phyloP scores from a whole-genome alignment of 2,329 filamentous ascomycete species.

The Aspergillus ruber region DNA sequence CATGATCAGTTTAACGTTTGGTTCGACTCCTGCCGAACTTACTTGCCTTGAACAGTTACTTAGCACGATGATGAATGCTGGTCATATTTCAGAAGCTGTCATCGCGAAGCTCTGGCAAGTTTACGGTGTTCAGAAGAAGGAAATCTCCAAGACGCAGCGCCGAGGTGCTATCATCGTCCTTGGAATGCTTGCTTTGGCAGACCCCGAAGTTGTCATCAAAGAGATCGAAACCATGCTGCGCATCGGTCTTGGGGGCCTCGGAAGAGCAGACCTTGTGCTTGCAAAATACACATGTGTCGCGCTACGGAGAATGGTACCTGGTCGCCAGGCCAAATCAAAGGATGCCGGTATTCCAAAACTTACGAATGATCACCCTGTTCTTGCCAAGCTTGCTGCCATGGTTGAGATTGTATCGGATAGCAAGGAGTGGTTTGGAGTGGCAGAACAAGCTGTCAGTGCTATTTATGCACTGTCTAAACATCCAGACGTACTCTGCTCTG shows the following conservation, averaged over 20 bases:
- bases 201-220: conserved; percentile 84
- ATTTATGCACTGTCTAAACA: conserved; percentile 94
- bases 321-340: conserved; percentile 71
- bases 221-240: conserved; percentile 93
- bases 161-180: conserved; percentile 92
- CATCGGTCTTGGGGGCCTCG: conserved; percentile 76
- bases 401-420: conserved; percentile 79
- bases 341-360: conserved; percentile 62
- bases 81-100: conserved; percentile 77
- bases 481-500: conserved; percentile 85
- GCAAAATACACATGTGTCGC: conserved; percentile 96
- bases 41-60: conserved; percentile 93
- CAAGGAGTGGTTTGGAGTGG: conserved; percentile 91
- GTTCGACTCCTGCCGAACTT: conserved; percentile 86
- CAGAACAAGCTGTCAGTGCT: conserved; percentile 91
- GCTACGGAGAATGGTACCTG: conserved; percentile 81
- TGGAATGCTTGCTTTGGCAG: conserved; percentile 91
- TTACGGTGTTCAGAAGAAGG: conserved; percentile 86
- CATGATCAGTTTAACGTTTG: conserved; percentile 98
- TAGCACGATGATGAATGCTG: conserved; percentile 95
- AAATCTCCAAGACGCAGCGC: conserved; percentile 85
- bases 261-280: conserved; percentile 74
- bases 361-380: conserved; percentile 84
- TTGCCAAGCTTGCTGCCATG: conserved; percentile 73
- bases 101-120: conserved; percentile 95